These are phyloP conservation scores for Chrysanthemum makinoi DNA, from an alignment of 129 eudicot genomes.

Conservation along the genomic window DNA sequence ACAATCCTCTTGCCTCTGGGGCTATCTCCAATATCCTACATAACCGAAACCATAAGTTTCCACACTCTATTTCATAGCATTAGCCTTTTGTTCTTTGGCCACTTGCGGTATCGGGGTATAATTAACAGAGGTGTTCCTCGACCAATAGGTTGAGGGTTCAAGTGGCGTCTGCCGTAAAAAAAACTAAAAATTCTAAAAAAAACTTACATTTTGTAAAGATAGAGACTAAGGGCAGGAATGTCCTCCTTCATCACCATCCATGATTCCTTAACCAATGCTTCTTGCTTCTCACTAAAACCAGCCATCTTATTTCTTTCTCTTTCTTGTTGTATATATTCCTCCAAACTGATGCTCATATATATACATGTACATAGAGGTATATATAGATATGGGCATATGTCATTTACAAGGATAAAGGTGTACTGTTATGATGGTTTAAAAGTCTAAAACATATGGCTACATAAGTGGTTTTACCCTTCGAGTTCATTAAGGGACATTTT, in stretches of 20 bases:
- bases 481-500: background rate
- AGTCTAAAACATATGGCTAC: slow-evolving; percentile 1
- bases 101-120: too few relatives aligned
- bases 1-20: slow-evolving; percentile 59
- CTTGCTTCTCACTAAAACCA: slow-evolving; percentile 63
- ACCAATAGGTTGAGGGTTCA: too few relatives aligned
- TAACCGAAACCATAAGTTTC: too few relatives aligned
- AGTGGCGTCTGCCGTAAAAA: too few relatives aligned
- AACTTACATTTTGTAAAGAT: slow-evolving; percentile 56
- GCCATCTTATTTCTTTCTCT: slow-evolving; percentile 24
- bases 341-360: background rate
- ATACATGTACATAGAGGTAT: background rate
- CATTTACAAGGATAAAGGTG: background rate
- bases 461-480: slow-evolving; percentile 8
- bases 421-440: background rate
- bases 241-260: slow-evolving; percentile 67
- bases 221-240: slow-evolving; percentile 46
- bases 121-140: too few relatives aligned
- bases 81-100: too few relatives aligned
- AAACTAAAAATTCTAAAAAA: too few relatives aligned
- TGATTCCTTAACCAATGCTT: slow-evolving; percentile 73
- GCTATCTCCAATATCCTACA: slow-evolving; percentile 67
- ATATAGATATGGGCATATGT: background rate
- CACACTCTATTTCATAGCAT: too few relatives aligned
- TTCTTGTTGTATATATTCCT: background rate